Conservation (phyloP, 1,139 yeast genomes). For the Geotrichum klebahnii region DNA sequence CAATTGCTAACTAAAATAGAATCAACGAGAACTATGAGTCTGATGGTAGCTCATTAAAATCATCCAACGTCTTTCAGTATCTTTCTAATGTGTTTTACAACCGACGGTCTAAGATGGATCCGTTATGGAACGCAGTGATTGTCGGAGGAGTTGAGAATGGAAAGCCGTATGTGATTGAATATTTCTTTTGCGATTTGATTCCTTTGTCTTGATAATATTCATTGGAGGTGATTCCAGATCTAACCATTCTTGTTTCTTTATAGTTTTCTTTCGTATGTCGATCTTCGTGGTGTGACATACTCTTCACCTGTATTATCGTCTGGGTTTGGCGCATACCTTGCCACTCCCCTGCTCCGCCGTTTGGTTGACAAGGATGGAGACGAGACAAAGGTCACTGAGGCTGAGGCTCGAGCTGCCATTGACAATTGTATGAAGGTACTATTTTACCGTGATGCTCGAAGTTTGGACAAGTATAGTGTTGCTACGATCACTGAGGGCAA, state of each 20-base stretch:
- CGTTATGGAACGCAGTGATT: conserved; percentile 89
- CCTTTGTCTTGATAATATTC: no score
- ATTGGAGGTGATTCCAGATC: no score
- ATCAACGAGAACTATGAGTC: conserved; percentile 75
- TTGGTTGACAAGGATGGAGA: conserved; percentile 77
- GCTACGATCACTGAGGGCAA: conserved; percentile 66
- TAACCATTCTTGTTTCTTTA: conserved; percentile 6
- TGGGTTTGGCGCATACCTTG: conserved; percentile 94
- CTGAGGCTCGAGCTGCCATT: conserved; percentile 68
- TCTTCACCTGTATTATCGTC: conserved; percentile 88
- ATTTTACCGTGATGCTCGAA: conserved; percentile 94
- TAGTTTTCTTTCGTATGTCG: conserved; percentile 71
- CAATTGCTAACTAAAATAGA: conserved; percentile 21
- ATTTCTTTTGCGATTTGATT: no score
- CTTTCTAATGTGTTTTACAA: conserved; percentile 77
- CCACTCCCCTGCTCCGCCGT: conserved; percentile 84
- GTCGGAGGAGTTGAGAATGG: conserved; percentile 78
- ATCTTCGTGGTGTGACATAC: conserved; percentile 86
- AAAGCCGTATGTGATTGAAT: conserved; percentile 36
- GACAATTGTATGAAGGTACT: conserved; percentile 90
- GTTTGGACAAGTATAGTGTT: conserved; percentile 76
- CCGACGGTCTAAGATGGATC: conserved; percentile 90
- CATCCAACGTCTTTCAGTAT: conserved; percentile 85
- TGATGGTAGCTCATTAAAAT: conserved; percentile 72
- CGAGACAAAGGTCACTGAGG: conserved; percentile 59